These are phyloP conservation scores for Rhizophora apiculata DNA, from an alignment of 345 rosid genomes.

Conservation along the genomic window DNA sequence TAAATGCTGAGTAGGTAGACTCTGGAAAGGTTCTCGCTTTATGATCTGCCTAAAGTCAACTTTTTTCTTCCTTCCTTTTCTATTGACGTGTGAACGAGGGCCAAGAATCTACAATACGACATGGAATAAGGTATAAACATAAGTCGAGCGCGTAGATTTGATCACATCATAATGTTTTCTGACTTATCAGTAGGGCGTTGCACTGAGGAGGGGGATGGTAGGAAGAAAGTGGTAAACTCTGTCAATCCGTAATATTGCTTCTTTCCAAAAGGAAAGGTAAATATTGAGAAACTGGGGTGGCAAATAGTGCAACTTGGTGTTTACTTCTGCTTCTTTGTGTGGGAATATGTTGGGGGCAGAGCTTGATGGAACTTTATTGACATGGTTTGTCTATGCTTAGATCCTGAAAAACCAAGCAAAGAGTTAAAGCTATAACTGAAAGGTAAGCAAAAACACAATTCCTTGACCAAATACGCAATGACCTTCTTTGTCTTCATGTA, in stretches of 20 bases:
- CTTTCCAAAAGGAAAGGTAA: constrained; percentile 11
- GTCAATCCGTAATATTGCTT: not conserved
- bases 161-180: constrained; percentile 9
- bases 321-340: constrained; percentile 25
- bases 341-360: constrained; percentile 19
- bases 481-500: constrained; percentile 35
- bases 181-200: too few species aligned
- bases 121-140: constrained; percentile 9
- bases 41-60: not conserved
- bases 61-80: not conserved
- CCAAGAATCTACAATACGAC: not conserved
- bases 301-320: constrained; percentile 28
- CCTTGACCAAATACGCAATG: constrained; percentile 20
- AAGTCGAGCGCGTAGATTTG: constrained; percentile 6
- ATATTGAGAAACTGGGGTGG: constrained; percentile 9
- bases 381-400: constrained; percentile 17
- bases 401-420: constrained; percentile 32
- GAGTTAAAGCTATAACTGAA: constrained; percentile 24
- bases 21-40: constrained; percentile 5
- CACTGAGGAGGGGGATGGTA: too few species aligned
- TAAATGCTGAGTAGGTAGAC: constrained; percentile 29
- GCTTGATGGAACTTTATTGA: constrained; percentile 13
- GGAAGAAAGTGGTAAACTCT: too few species aligned
- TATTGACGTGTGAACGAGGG: too few species aligned
- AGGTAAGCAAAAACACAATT: constrained; percentile 8